Conservation (phyloP, 192 early-diverging fungal genomes). For the Linnemannia schmuckeri region DNA sequence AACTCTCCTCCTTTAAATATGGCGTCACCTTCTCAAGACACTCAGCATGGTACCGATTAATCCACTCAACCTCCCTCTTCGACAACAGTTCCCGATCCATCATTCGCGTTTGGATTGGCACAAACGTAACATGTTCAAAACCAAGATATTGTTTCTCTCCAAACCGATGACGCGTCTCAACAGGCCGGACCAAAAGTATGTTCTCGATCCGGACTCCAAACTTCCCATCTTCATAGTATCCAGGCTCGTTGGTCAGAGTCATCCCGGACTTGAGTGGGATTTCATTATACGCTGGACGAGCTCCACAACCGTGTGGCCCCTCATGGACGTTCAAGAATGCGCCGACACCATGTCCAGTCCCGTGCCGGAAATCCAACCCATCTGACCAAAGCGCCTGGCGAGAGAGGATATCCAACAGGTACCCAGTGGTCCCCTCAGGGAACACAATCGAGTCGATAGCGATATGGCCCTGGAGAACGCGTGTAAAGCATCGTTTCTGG, state of each 20-base stretch:
- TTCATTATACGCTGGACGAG: slow-evolving; percentile 78
- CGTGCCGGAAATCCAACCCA: slow-evolving; percentile 96
- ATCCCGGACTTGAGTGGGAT: slow-evolving; percentile 86
- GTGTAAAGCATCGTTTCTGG: slow-evolving; percentile 93
- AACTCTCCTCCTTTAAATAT: slow-evolving; percentile 72
- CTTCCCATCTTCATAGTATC: slow-evolving; percentile 95
- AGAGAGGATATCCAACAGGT: slow-evolving; percentile 88
- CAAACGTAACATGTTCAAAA: slow-evolving; percentile 93
- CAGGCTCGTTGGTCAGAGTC: slow-evolving; percentile 97
- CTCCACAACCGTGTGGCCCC: slow-evolving; percentile 94
- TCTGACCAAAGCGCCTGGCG: slow-evolving; percentile 89
- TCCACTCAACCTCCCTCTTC: slow-evolving; percentile 83
- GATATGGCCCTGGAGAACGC: slow-evolving; percentile 98
- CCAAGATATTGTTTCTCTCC: slow-evolving; percentile 84
- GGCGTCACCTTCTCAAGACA: slow-evolving; percentile 83
- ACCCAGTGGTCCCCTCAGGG: slow-evolving; percentile 89
- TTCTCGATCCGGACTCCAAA: slow-evolving; percentile 99
- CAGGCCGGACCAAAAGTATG: slow-evolving; percentile 83
- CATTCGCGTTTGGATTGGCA: slow-evolving; percentile 88
- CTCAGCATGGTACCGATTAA: slow-evolving; percentile 87
- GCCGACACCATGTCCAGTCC: slow-evolving; percentile 98
- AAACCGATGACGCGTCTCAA: slow-evolving; percentile 83
- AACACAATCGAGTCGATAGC: slow-evolving; percentile 90
- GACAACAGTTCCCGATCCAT: slow-evolving; percentile 78
- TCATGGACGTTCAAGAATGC: slow-evolving; percentile 95